These are phyloP conservation scores for Penicillium vulpinum DNA, from an alignment of 2,329 filamentous ascomycete genomes.

Conservation along the genomic window DNA sequence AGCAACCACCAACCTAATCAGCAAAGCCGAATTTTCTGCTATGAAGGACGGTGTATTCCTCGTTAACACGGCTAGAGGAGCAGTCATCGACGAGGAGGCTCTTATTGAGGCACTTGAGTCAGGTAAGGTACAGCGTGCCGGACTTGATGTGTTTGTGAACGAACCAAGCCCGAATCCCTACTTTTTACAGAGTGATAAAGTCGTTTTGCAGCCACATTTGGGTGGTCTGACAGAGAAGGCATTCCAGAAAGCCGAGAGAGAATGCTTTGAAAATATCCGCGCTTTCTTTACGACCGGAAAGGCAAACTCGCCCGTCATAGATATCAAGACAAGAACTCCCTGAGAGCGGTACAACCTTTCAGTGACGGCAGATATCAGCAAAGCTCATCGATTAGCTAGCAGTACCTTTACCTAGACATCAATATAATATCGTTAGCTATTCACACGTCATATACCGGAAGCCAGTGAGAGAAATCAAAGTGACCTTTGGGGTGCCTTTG, in stretches of 20 bases:
- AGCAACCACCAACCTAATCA: conserved; percentile 45
- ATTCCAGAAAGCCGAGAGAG: conserved; percentile 45
- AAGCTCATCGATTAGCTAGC: too few relatives aligned
- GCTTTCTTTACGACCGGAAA: conserved; percentile 42
- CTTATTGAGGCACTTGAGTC: conserved; percentile 46
- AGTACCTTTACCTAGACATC: too few relatives aligned
- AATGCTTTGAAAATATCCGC: conserved; percentile 51
- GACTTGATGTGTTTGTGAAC: conserved; percentile 50
- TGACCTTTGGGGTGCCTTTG: too few relatives aligned
- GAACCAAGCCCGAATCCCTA: conserved; percentile 48
- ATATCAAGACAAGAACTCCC: not conserved
- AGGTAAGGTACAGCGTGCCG: conserved; percentile 48
- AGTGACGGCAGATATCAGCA: too few relatives aligned
- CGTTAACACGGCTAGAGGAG: conserved; percentile 51
- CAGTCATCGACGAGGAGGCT: conserved; percentile 47
- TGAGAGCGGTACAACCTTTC: not conserved
- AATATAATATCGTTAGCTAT: too few relatives aligned
- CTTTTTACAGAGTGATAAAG: conserved; percentile 44
- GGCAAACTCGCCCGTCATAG: conserved; percentile 28
- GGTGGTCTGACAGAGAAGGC: conserved; percentile 49
- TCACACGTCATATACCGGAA: too few relatives aligned
- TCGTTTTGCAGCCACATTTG: conserved; percentile 49
- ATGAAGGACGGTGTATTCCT: conserved; percentile 51
- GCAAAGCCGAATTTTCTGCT: conserved; percentile 38
- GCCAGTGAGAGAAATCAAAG: too few relatives aligned